Evolutionary conservation across 176 grass and related monocot genomes (phyloP).

Genomic region (Ampelocalamus luodianensis): DNA sequence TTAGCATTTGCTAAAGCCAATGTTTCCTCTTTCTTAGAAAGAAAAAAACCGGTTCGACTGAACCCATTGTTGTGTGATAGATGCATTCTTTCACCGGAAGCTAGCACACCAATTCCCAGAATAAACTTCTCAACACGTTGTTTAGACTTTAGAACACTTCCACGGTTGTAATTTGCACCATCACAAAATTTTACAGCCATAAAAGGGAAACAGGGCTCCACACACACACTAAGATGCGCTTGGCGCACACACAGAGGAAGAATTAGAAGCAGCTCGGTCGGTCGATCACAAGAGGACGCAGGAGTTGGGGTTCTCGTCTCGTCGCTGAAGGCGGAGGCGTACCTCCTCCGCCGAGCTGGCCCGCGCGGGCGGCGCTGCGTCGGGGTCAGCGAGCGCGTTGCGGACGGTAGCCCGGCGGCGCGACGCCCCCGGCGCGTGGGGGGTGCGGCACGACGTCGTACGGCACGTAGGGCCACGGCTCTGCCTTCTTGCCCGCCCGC

Average conservation of each 20-base stretch:
- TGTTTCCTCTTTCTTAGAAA: no score
- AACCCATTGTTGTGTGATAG: no score
- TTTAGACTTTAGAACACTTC: background rate
- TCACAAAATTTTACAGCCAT: background rate
- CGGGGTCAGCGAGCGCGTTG: slow-evolving; percentile 56
- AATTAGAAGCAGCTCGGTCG: background rate
- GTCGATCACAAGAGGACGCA: slow-evolving; percentile 49
- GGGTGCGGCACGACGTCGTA: slow-evolving; percentile 68
- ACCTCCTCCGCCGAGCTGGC: slow-evolving; percentile 58
- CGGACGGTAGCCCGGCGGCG: slow-evolving; percentile 64
- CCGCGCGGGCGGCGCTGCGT: slow-evolving; percentile 48
- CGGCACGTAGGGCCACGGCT: slow-evolving; percentile 74
- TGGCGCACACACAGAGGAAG: background rate
- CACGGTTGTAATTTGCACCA: background rate
- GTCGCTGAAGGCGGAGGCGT: slow-evolving; percentile 66
- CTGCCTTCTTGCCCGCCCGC: slow-evolving; percentile 70
- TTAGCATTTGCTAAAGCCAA: background rate
- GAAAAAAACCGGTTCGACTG: no score
- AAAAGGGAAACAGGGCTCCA: background rate
- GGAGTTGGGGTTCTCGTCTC: slow-evolving; percentile 66
- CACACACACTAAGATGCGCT: no score
- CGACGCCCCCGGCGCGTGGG: slow-evolving; percentile 65
- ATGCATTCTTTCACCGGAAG: background rate
- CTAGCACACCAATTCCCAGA: background rate
- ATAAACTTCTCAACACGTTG: background rate